Conservation (phyloP, 1,284 basidiomycete genomes). For the Athelia sp. region DNA sequence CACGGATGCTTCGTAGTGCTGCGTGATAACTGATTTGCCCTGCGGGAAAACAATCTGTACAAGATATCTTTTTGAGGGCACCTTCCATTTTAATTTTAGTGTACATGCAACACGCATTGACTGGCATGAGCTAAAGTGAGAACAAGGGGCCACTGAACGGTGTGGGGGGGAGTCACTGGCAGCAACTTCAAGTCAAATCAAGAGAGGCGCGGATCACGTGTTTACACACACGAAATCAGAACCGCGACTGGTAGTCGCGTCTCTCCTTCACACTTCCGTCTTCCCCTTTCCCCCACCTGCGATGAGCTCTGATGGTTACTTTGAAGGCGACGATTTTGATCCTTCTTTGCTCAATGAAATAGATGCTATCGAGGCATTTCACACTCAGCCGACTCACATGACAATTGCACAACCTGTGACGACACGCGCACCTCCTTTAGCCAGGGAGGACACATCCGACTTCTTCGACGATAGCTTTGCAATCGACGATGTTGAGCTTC, state of each 20-base stretch:
- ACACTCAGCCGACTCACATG: conserved; percentile 24
- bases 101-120: too few relatives aligned
- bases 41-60: too few relatives aligned
- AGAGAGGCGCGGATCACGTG: too few relatives aligned
- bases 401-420: conserved; percentile 9
- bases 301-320: conserved; percentile 70
- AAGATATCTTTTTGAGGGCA: too few relatives aligned
- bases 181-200: too few relatives aligned
- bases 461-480: conserved; percentile 55
- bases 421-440: conserved; percentile 13
- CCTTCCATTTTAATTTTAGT: too few relatives aligned
- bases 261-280: conserved; percentile 3
- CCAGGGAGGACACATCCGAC: conserved; percentile 34
- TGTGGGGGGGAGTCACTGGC: too few relatives aligned
- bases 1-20: too few relatives aligned
- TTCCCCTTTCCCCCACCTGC: conserved; percentile 2
- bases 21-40: too few relatives aligned
- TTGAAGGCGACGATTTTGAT: conserved; percentile 41
- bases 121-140: too few relatives aligned
- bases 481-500: conserved; percentile 48
- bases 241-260: background rate
- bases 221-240: too few relatives aligned
- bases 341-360: conserved; percentile 42
- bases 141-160: too few relatives aligned
- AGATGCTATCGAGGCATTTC: conserved; percentile 62